Conservation (phyloP, 345 rosid species). For the Populus simonii region DNA sequence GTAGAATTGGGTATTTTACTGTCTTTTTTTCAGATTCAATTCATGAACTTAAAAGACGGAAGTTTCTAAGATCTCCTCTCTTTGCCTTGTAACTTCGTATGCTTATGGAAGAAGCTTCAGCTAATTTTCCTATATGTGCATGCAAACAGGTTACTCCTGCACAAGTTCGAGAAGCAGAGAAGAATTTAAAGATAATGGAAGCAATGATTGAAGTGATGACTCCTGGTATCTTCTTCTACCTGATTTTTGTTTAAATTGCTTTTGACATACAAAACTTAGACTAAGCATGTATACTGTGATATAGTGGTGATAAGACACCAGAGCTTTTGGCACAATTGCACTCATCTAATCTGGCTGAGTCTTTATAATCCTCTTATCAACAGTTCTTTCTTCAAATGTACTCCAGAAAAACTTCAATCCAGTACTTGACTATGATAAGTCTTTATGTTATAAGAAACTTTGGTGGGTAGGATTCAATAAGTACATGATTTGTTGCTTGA, state of each 20-base stretch:
- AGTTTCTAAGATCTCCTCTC: background rate
- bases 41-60: background rate
- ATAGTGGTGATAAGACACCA: background rate
- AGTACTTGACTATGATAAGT: background rate
- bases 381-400: background rate
- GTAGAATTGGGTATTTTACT: background rate
- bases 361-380: background rate
- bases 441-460: background rate
- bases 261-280: constrained; percentile 9
- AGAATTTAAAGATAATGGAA: constrained; percentile 79
- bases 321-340: background rate
- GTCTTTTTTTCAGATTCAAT: background rate
- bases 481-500: too few species aligned
- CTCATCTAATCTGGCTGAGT: background rate
- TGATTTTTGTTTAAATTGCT: constrained; percentile 2
- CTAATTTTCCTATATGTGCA: background rate
- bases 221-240: constrained; percentile 52
- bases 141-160: constrained; percentile 73
- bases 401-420: background rate
- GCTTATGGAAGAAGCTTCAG: background rate
- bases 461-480: background rate
- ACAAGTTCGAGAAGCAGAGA: constrained; percentile 93
- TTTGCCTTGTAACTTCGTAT: background rate
- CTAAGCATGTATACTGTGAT: background rate
- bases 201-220: constrained; percentile 92